Conservation (phyloP, 2,329 filamentous ascomycete species). For the Arthrobotrys sinensis region DNA sequence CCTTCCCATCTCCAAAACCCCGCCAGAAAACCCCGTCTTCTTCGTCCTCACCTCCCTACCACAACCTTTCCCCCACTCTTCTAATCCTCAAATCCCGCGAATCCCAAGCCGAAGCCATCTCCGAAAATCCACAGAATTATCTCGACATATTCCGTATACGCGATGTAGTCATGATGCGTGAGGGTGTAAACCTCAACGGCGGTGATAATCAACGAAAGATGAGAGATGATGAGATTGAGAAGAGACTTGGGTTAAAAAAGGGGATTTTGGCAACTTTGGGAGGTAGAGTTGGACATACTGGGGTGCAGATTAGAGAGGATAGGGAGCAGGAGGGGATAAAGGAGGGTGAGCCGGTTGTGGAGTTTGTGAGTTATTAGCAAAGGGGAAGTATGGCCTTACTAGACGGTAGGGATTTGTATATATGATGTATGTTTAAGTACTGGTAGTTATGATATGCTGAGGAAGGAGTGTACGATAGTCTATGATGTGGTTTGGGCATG, state of each 20-base stretch:
- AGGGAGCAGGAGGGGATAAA: conserved; percentile 6
- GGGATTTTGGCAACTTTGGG: conserved; percentile 45
- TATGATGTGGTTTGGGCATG: not conserved
- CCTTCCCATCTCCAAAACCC: conserved; percentile 4
- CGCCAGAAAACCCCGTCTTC: conserved; percentile 5
- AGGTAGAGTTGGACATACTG: conserved; percentile 39
- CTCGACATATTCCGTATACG: conserved; percentile 58
- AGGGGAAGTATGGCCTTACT: not conserved
- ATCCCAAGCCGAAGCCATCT: conserved; percentile 9
- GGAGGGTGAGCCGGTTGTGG: conserved; percentile 14
- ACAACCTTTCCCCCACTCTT: conserved; percentile 32
- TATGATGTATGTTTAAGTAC: conserved; percentile 41
- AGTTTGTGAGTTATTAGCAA: conserved; percentile 28
- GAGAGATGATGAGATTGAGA: conserved; percentile 58
- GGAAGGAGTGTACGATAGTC: conserved; percentile 10
- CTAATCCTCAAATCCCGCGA: conserved; percentile 53
- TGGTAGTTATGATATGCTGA: conserved; percentile 4
- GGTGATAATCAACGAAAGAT: conserved; percentile 32
- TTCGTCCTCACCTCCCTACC: not conserved
- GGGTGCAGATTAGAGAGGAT: conserved; percentile 51
- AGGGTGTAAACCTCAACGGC: conserved; percentile 45
- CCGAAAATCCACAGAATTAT: conserved; percentile 39
- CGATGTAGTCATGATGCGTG: conserved; percentile 57
- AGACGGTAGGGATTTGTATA: conserved; percentile 18
- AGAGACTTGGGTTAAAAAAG: conserved; percentile 48